A percentile compares a stretch with the other conserved stretches of the same genome.
These are phyloP conservation scores for Dactylellina cionopaga DNA, from an alignment of 2,329 filamentous ascomycete species.

Conservation along the genomic window DNA sequence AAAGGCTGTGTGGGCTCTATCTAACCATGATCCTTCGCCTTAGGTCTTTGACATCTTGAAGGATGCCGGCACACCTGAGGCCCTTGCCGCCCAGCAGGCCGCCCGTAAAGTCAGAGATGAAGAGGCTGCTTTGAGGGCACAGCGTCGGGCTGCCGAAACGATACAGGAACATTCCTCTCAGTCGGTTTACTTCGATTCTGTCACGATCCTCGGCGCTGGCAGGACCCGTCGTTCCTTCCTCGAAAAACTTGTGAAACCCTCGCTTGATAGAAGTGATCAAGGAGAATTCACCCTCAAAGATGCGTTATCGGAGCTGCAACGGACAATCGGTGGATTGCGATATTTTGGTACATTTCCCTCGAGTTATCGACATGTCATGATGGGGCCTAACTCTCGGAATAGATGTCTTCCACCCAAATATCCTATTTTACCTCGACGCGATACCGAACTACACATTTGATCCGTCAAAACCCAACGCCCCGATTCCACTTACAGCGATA, in stretches of 20 bases:
- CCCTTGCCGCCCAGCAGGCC: constrained; percentile 69
- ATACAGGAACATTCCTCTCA: constrained; percentile 82
- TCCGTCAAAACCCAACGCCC: constrained; percentile 75
- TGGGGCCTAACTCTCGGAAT: constrained; percentile 42
- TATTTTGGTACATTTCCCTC: constrained; percentile 72
- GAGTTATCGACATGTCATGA: background rate
- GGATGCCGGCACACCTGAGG: constrained; percentile 69
- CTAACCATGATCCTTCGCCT: constrained; percentile 7
- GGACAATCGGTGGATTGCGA: constrained; percentile 77
- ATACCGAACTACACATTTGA: constrained; percentile 44
- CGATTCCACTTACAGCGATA: constrained; percentile 74
- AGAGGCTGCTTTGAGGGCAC: constrained; percentile 70
- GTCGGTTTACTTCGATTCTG: constrained; percentile 85
- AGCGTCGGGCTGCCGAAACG: constrained; percentile 72
- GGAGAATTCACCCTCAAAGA: constrained; percentile 80
- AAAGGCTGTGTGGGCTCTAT: constrained; percentile 46
- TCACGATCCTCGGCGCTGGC: constrained; percentile 82
- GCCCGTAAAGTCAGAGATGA: constrained; percentile 70
- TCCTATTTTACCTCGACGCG: constrained; percentile 81
- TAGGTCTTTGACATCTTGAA: constrained; percentile 71
- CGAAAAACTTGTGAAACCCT: constrained; percentile 79
- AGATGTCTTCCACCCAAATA: constrained; percentile 88
- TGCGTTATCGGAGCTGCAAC: constrained; percentile 76
- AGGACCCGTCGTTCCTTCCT: constrained; percentile 88
- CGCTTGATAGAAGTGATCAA: constrained; percentile 75